phyloP scores from a whole-genome alignment of 306 rosid genomes.

The Prunus mongolica region DNA sequence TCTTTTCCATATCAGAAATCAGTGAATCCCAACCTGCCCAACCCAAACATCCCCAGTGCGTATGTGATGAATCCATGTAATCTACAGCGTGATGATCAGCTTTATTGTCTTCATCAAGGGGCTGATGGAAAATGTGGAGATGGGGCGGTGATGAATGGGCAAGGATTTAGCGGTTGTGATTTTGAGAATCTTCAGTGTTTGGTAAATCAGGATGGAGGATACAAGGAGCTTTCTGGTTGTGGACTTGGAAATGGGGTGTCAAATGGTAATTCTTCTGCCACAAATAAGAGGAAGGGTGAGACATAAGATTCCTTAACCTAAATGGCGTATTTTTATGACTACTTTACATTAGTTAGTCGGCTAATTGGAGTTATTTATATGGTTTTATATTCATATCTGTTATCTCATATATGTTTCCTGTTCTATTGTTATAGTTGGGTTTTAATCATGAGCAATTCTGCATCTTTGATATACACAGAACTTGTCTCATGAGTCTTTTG shows the following conservation, averaged over 20 bases:
- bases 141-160: slow-evolving; percentile 34
- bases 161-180: slow-evolving; percentile 65
- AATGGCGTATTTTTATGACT: neutral
- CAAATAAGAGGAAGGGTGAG: slow-evolving; percentile 66
- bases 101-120: slow-evolving; percentile 61
- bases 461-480: neutral
- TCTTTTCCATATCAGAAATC: slow-evolving; percentile 83
- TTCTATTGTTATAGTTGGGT: neutral
- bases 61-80: slow-evolving; percentile 81
- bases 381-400: neutral
- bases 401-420: neutral
- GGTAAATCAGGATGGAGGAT: slow-evolving; percentile 51
- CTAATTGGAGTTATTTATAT: neutral
- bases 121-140: slow-evolving; percentile 56
- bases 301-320: neutral
- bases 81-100: slow-evolving; percentile 76
- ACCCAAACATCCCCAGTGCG: slow-evolving; percentile 38
- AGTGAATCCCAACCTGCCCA: slow-evolving; percentile 31
- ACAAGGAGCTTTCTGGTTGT: slow-evolving; percentile 55
- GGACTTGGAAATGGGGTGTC: slow-evolving; percentile 46
- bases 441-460: neutral
- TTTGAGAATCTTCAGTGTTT: slow-evolving; percentile 78
- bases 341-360: neutral
- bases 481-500: neutral
- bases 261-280: slow-evolving; percentile 35